These are phyloP conservation scores for Aspergillus cristatus DNA, from an alignment of 495 filamentous ascomycete genomes.

Conservation along the genomic window DNA sequence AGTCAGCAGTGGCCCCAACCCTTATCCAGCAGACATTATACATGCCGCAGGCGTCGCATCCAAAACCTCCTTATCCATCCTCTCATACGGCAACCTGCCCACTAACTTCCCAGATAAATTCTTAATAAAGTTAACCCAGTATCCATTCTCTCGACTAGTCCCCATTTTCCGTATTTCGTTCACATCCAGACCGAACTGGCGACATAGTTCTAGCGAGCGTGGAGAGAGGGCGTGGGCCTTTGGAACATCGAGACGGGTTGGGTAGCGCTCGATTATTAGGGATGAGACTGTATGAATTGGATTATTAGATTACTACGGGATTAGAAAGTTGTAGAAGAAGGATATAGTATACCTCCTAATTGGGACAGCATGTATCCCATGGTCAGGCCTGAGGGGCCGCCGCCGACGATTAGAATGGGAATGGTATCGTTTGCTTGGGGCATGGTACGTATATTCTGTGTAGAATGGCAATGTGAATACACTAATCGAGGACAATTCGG, in stretches of 20 bases:
- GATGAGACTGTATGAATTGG: slow-evolving; percentile 12
- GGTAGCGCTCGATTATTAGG: slow-evolving; percentile 18
- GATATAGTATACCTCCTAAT: slow-evolving; percentile 9
- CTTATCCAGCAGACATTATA: not conserved
- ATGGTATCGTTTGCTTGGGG: not conserved
- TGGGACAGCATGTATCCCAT: slow-evolving; percentile 19
- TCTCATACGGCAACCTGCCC: slow-evolving; percentile 21
- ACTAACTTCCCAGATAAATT: slow-evolving; percentile 17
- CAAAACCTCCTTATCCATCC: slow-evolving; percentile 19
- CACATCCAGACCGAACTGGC: slow-evolving; percentile 19
- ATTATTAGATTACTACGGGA: no score
- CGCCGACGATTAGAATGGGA: slow-evolving; percentile 29
- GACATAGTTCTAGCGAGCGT: slow-evolving; percentile 19
- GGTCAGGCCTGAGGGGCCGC: slow-evolving; percentile 22
- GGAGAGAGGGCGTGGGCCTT: slow-evolving; percentile 23
- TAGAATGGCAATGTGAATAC: no score
- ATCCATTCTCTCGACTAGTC: slow-evolving; percentile 13
- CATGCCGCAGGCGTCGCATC: slow-evolving; percentile 18
- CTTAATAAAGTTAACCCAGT: slow-evolving; percentile 23
- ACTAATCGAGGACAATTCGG: no score
- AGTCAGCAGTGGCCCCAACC: no score
- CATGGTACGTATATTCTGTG: no score
- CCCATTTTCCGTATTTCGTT: slow-evolving; percentile 18
- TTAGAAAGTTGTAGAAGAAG: not conserved
- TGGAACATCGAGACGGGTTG: slow-evolving; percentile 15